Evolutionary conservation across 768 basidiomycete genomes (phyloP), one percentile per base, ranked within the genome.

Genomic region (Amanita jacksonii): DNA sequence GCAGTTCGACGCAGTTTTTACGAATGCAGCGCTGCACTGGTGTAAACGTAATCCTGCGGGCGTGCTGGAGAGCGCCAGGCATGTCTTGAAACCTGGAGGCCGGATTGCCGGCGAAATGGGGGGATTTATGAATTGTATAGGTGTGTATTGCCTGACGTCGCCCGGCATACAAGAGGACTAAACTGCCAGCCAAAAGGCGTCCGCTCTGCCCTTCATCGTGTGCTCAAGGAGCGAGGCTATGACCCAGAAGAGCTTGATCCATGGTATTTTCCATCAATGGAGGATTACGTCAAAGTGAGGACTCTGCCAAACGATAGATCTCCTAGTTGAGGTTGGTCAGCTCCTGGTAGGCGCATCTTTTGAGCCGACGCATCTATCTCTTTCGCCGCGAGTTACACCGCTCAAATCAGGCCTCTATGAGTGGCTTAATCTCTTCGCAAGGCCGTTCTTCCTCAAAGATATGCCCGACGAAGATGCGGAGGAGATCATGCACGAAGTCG

Each of bases 21-120:
- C 79, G 42, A 88, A 83, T 49, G 85, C 90, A 0, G 69, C 74
- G 3, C 56, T 92, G 49, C 89, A 93, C 53, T 92, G 88, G 89
- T 91, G 87, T 62, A 90, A 86, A 58, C 63, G 64, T 4, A 68
- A 82, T 51, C 90, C 89, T 1, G 57, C 54, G 1, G 78, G 74
- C 1, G 87, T 89, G 7, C 57, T 89, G 8, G 60, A 68, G 10
- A 70, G 77, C 38, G 71, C 74, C n/a, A 74, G 73, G 53, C 67
- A 63, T 35, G 61, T 82, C 8, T 63, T 91, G 43, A 86, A 77
- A 52, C 70, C 68, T 1, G 82, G 83, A 0, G 88, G 87, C 1
- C 66, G 81, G 16, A 74, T 90, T 36, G 78, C 79, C 0, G 78
- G 70, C 18, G 89, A 91, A 57, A 79, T 88, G 72, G 82, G 87